Evolutionary conservation across 345 rosid genomes (phyloP).

Genomic region (Toxicodendron radicans): DNA sequence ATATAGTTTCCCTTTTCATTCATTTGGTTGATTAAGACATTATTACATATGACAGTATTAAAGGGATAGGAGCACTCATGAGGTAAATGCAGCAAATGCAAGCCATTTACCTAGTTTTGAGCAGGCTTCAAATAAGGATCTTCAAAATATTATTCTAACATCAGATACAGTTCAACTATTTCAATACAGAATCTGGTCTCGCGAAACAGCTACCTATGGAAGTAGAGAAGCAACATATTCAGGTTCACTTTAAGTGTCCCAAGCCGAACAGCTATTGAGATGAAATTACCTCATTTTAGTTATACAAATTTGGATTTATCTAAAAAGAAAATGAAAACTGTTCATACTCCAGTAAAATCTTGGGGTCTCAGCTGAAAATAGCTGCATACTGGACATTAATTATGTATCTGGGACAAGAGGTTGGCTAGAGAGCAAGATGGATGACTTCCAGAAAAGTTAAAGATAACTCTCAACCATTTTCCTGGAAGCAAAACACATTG

Average conservation of each 20-base stretch:
- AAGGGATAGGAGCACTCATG: not conserved
- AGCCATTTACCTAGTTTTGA: not conserved
- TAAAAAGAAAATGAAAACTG: not conserved
- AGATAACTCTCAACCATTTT: not conserved
- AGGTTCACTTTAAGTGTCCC: not conserved
- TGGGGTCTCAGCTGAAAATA: not conserved
- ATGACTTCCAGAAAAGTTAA: not conserved
- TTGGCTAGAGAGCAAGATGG: not conserved
- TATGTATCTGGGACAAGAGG: not conserved
- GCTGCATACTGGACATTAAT: not conserved
- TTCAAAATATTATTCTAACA: not conserved
- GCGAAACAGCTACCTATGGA: not conserved
- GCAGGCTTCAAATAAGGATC: not conserved
- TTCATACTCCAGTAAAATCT: not conserved
- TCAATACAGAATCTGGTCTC: not conserved
- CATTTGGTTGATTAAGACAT: too few relatives aligned
- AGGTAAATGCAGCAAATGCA: not conserved
- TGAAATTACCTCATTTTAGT: not conserved
- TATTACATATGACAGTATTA: not conserved
- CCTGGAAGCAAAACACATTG: not conserved
- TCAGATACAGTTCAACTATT: not conserved
- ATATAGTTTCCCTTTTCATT: not conserved
- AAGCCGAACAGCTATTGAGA: not conserved
- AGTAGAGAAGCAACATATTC: not conserved
- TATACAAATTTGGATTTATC: not conserved